These are phyloP conservation scores for Globisporangium iwayamae DNA, from an alignment of 352 stramenopile species.

Conservation along the genomic window DNA sequence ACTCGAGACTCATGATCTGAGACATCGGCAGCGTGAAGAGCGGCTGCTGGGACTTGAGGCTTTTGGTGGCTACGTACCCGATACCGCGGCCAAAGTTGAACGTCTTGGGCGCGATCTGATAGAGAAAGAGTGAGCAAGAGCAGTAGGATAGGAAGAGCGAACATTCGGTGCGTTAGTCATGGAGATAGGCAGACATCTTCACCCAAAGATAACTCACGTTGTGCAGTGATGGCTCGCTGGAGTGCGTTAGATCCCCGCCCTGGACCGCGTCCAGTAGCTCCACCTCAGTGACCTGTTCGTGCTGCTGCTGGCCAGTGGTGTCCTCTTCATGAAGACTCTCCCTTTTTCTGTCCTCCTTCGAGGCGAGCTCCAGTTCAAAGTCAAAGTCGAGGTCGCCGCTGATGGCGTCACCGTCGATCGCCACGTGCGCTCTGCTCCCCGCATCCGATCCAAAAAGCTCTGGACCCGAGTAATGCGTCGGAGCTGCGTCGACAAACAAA, in stretches of 20 bases:
- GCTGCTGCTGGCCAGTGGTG: not conserved
- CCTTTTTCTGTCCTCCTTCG: not conserved
- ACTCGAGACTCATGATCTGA: constrained; percentile 38
- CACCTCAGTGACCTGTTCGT: constrained; percentile 1
- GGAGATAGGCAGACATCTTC: not conserved
- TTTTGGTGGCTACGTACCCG: constrained; percentile 20
- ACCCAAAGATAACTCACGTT: not conserved
- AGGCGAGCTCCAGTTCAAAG: constrained; percentile 13
- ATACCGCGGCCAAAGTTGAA: constrained; percentile 48
- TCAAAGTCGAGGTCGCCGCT: constrained; percentile 13
- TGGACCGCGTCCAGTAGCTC: not conserved
- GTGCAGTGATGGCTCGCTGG: not conserved
- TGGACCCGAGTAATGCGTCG: not conserved
- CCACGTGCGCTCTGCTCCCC: not conserved
- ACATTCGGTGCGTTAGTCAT: not conserved
- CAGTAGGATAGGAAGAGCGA: not conserved
- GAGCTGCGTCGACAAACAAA: not conserved
- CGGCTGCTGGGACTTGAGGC: constrained; percentile 12
- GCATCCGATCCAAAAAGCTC: not conserved
- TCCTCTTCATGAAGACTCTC: not conserved
- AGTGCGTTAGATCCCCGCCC: not conserved
- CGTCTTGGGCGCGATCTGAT: constrained; percentile 21
- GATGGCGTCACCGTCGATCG: constrained; percentile 6
- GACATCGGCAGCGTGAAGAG: constrained; percentile 31
- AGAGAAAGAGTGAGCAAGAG: not conserved